These are phyloP conservation scores for Microdochium bolleyi DNA, from an alignment of 2,329 filamentous ascomycete genomes.

Conservation along the genomic window DNA sequence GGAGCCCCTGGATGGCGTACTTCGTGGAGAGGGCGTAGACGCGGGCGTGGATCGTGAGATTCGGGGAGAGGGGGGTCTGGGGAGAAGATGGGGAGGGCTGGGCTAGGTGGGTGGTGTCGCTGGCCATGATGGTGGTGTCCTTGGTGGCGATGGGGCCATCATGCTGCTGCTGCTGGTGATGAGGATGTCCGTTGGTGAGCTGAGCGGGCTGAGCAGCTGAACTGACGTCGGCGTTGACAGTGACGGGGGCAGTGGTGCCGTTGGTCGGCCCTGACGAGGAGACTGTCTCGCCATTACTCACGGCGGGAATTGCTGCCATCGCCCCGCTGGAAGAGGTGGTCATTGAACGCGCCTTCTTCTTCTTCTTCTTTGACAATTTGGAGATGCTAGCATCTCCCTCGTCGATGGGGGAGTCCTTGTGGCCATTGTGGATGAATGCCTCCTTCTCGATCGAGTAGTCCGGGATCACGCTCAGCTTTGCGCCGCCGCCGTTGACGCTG, in stretches of 20 bases:
- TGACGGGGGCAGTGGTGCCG: too few relatives aligned
- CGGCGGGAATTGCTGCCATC: too few relatives aligned
- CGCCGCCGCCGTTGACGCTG: background rate
- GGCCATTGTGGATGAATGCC: background rate
- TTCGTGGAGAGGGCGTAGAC: slow-evolving; percentile 8
- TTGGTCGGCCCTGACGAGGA: too few relatives aligned
- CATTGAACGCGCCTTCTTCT: slow-evolving; percentile 1
- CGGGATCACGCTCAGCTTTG: background rate
- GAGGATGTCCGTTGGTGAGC: too few relatives aligned
- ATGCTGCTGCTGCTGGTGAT: too few relatives aligned
- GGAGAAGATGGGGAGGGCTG: background rate
- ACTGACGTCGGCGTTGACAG: too few relatives aligned
- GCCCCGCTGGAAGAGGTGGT: background rate
- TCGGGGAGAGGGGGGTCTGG: background rate
- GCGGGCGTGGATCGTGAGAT: slow-evolving; percentile 7
- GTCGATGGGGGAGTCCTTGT: background rate
- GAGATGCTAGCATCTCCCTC: background rate
- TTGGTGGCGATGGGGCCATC: too few relatives aligned
- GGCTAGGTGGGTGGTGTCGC: background rate
- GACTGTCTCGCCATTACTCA: too few relatives aligned
- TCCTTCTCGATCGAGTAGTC: slow-evolving; percentile 5
- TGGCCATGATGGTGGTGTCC: too few relatives aligned
- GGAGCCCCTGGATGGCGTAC: slow-evolving; percentile 6
- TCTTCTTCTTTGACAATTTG: slow-evolving; percentile 1
- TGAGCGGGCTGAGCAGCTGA: too few relatives aligned